These are phyloP conservation scores for Leucocoprinus birnbaumii DNA, from an alignment of 768 basidiomycete species.

Conservation along the genomic window DNA sequence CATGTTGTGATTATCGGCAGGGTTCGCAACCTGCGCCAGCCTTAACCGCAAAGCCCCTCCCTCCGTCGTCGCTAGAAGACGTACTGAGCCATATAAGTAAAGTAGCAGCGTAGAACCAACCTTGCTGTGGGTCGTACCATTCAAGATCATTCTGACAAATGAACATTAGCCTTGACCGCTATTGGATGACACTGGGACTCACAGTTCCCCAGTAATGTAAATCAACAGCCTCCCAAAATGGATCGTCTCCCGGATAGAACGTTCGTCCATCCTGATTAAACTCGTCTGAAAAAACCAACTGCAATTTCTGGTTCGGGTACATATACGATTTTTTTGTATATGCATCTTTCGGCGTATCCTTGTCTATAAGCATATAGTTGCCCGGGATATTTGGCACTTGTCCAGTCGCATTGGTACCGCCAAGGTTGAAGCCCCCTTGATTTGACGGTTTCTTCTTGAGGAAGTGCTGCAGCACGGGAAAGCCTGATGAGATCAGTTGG, in stretches of 20 bases:
- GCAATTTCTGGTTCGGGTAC: slow-evolving; percentile 47
- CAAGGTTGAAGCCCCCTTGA: slow-evolving; percentile 64
- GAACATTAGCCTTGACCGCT: too few species aligned
- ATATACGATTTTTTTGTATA: slow-evolving; percentile 50
- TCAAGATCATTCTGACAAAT: slow-evolving; percentile 54
- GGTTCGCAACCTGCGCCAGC: slow-evolving; percentile 43
- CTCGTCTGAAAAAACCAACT: slow-evolving; percentile 78
- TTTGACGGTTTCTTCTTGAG: slow-evolving; percentile 34
- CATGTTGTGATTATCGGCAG: slow-evolving; percentile 57
- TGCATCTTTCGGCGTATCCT: slow-evolving; percentile 61
- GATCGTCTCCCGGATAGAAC: slow-evolving; percentile 70
- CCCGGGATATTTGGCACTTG: slow-evolving; percentile 57
- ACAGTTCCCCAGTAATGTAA: slow-evolving; percentile 68
- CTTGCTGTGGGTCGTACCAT: slow-evolving; percentile 71
- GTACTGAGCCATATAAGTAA: background rate
- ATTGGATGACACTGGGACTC: slow-evolving; percentile 20
- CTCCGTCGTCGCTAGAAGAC: slow-evolving; percentile 51
- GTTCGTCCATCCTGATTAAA: slow-evolving; percentile 72
- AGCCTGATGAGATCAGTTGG: slow-evolving; percentile 27
- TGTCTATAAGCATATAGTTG: slow-evolving; percentile 66
- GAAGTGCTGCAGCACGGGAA: slow-evolving; percentile 48
- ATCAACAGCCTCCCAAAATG: slow-evolving; percentile 59
- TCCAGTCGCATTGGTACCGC: slow-evolving; percentile 69
- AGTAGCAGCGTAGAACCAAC: slow-evolving; percentile 16
- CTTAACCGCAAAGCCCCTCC: slow-evolving; percentile 72